These are phyloP conservation scores for Candida nemodendra DNA, from an alignment of 805 yeast genomes.

Conservation along the genomic window DNA sequence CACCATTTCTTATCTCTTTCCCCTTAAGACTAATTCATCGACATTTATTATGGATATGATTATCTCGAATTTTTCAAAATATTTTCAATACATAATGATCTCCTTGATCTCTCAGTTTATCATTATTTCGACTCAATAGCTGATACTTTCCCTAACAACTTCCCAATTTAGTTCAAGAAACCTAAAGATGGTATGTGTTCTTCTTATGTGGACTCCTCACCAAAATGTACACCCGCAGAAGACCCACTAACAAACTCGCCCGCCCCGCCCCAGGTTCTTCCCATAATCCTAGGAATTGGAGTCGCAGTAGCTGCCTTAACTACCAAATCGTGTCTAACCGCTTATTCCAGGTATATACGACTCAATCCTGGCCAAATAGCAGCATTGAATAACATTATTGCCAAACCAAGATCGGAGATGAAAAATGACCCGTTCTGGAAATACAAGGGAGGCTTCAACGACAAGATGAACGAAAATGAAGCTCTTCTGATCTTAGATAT, in stretches of 20 bases:
- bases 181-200: not conserved
- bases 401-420: conserved; percentile 12
- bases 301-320: conserved; percentile 52
- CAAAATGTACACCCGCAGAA: too few relatives aligned
- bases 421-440: conserved; percentile 31
- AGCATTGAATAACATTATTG: conserved; percentile 35
- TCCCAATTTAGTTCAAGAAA: too few relatives aligned
- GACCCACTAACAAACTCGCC: too few relatives aligned
- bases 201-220: too few relatives aligned
- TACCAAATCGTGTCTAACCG: conserved; percentile 37
- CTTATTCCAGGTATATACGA: conserved; percentile 30
- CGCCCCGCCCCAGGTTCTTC: conserved; percentile 44
- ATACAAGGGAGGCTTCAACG: conserved; percentile 62
- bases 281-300: conserved; percentile 55
- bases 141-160: too few relatives aligned
- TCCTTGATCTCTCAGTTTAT: too few relatives aligned
- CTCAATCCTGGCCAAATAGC: conserved; percentile 41
- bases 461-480: conserved; percentile 65
- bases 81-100: too few relatives aligned
- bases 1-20: too few relatives aligned
- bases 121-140: too few relatives aligned
- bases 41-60: too few relatives aligned
- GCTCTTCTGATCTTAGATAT: conserved; percentile 66
- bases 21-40: too few relatives aligned
- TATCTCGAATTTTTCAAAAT: too few relatives aligned